Base-by-base conservation (phyloP, 2,329 filamentous ascomycete species). In the Talaromyces verruculosus region DNA sequence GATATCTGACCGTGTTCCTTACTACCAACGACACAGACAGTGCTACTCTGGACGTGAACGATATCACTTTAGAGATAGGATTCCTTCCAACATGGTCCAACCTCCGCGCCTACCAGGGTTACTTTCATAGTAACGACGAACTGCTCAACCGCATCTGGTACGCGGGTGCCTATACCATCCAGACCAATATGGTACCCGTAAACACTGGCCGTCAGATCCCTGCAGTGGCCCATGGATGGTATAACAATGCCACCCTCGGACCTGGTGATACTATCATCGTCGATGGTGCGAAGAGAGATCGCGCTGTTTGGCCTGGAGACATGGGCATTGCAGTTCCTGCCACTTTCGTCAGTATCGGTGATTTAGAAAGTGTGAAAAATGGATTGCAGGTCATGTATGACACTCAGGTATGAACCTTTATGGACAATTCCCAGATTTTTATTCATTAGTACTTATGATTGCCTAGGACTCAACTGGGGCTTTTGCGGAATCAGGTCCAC, bases 71-170 rank as follows among this genome's bases (percentile, higher is more conserved):
- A 22, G 81, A 84, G 41, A 76, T 84, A 43, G 76, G 73, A 2
- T 84, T 84, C 61, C 81, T 84, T 63, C 83, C 83, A 1, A 83
- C 82, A 0, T 84, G 82, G 81, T 74, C 83, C 2, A 83, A 86
- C 69, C 77, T 85, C 17, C 78, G 79, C 51, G 82, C 82, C 13
- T 86, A 85, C 64, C 79, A 81, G 47, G 84, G 84, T 8, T 85
- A 85, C 67, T 85, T 85, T 62, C 78, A 84, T 68, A 82, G 77
- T 69, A 82, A 76, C 55, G 82, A 82, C 49, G 79, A 83, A 39
- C 71, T 84, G 11, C 78, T 88, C 61, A 87, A 87, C 71, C 78
- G 79, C 6, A 84, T 86, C 58, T 87, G 85, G 84, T 87, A 87
- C 68, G 81, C 80, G 47, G 84, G 82, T 4, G 83, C 83, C 6